Conservation (phyloP, 139 green algal species). For the Chlamydomonas sp. region DNA sequence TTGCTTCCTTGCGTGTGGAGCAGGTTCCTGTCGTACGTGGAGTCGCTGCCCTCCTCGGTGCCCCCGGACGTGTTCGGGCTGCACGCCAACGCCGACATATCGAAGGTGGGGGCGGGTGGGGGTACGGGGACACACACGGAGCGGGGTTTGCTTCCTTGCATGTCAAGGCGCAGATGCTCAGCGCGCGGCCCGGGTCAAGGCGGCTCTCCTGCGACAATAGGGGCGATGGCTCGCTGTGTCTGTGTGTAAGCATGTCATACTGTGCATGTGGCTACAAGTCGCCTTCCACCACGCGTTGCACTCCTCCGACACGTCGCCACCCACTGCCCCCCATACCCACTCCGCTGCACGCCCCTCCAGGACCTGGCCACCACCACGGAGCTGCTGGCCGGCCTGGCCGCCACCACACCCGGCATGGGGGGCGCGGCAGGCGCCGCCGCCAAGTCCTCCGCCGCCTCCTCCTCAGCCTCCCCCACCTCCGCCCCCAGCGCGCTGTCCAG, state of each 20-base stretch:
- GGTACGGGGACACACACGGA: neutral
- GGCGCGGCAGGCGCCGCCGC: constrained; percentile 46
- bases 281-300: no score
- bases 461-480: constrained; percentile 5
- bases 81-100: constrained; percentile 77
- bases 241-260: no score
- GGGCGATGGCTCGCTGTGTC: no score
- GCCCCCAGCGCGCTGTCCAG: constrained; percentile 38
- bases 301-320: no score
- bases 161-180: neutral
- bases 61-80: constrained; percentile 73
- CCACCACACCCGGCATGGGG: constrained; percentile 13
- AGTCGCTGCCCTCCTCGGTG: constrained; percentile 41
- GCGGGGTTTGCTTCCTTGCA: constrained; percentile 13
- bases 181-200: neutral
- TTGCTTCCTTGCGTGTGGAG: neutral
- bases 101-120: constrained; percentile 55
- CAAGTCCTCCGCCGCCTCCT: neutral
- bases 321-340: constrained; percentile 1
- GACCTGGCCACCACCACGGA: constrained; percentile 24
- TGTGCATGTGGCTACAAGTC: no score
- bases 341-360: neutral
- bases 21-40: constrained; percentile 55
- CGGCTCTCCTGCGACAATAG: neutral
- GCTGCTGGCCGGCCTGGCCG: constrained; percentile 21